phyloP scores from a whole-genome alignment of 2,329 filamentous ascomycete genomes.

The Dactylellina leptospora region DNA sequence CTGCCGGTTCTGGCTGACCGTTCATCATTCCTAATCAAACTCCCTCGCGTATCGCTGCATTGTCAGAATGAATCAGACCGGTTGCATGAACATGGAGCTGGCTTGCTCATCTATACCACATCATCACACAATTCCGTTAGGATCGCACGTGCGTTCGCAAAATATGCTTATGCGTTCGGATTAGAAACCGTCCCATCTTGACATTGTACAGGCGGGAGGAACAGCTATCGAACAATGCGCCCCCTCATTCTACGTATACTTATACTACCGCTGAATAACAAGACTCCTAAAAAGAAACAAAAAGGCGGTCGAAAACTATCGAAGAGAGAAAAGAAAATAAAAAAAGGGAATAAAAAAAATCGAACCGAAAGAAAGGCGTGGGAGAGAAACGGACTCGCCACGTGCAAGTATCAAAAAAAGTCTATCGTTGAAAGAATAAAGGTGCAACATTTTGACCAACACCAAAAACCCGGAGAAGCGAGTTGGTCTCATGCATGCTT shows the following conservation, averaged over 20 bases:
- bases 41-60: not conserved
- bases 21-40: not conserved
- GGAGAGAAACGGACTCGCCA: not conserved
- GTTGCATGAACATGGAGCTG: not conserved
- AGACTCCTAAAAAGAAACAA: not conserved
- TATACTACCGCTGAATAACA: not conserved
- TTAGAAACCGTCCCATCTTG: too few species aligned
- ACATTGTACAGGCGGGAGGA: too few species aligned
- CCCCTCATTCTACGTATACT: too few species aligned
- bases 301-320: not conserved
- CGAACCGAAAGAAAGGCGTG: not conserved
- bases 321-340: not conserved
- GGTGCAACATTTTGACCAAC: too few species aligned
- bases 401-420: too few species aligned
- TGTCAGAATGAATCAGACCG: not conserved
- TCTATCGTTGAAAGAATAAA: not conserved
- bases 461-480: too few species aligned
- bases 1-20: slow-evolving; percentile 18
- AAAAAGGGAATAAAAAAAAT: slow-evolving; percentile 1
- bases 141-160: not conserved
- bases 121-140: not conserved
- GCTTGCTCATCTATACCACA: not conserved
- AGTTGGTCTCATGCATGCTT: too few species aligned
- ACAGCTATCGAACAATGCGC: too few species aligned
- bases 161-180: too few species aligned